Evolutionary conservation across 2,329 filamentous ascomycete species (phyloP), one percentile per base, ranked within the genome.

Genomic region (Fusarium chuoi): DNA sequence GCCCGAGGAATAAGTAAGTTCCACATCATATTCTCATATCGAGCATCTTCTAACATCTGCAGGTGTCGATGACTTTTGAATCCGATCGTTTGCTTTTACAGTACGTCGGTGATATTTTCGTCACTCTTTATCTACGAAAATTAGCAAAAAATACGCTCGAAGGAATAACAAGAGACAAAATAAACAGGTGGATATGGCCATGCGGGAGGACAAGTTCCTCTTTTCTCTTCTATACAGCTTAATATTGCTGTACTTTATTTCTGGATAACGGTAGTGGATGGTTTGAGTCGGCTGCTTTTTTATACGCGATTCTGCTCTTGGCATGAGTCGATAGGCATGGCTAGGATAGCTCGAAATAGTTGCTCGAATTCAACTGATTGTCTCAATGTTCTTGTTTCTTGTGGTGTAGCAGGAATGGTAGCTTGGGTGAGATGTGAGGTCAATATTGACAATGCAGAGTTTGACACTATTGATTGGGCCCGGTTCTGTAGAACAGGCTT

Each of bases 191-290:
- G 56, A 73, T 51, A 28, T 24, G 52, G 57, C 45, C 68, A 74
- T 68, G 64, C 46, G 14, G 39, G 68, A 33, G 58, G 65, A 44
- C 51, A 15, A 42, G 30, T 35, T 49, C 41, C 46, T 18, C 24
- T 18, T 44, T 69, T 68, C 48, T 71, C 66, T 77, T 75, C 70
- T 44, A 36, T 58, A 54, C 55, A 52, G 68, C 65, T 62, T 63
- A 30, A 56, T 45, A 56, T 49, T 46, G 72, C 66, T 71, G 55
- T 45, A 45, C 30, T 41, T 26, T 38, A 51, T 75, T 75, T 62
- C 52, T 71, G 71, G 51, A 76, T 77, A 78, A 73, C 58, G 77
- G 75, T 48, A 52, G 65, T 48, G 44, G 69, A 72, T 48, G 35
- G 28, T 30, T n/a, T 48, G 8, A 48, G 52, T 76, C 72, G 67